Percentiles rank a stretch among this genome's conserved stretches.
Conservation (phyloP, 129 eudicot species). For the Flaveria linearis region DNA sequence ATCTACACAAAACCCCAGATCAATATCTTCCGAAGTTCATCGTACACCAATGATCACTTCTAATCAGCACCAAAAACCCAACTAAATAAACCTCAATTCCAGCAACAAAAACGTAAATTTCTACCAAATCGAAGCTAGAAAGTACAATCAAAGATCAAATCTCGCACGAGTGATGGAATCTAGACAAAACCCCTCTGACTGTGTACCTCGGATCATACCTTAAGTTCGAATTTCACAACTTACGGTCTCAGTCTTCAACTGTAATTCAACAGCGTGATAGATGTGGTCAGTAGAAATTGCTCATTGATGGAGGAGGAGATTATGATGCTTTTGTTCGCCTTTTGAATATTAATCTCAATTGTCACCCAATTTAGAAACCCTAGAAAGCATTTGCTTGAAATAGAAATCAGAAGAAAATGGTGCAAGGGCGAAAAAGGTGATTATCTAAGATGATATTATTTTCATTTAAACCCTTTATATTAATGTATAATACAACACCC, state of each 20-base stretch:
- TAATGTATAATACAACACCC: no score
- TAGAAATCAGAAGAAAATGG: constrained; percentile 23
- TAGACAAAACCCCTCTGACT: constrained; percentile 7
- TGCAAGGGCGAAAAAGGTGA: constrained; percentile 17
- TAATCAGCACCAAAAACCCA: not conserved
- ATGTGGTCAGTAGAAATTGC: constrained; percentile 20
- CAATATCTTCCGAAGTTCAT: constrained; percentile 24
- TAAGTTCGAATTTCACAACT: constrained; percentile 11
- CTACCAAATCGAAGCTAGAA: constrained; percentile 16
- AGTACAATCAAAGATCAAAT: constrained; percentile 9
- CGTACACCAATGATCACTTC: not conserved
- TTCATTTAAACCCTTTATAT: constrained; percentile 3
- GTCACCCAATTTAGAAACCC: constrained; percentile 39
- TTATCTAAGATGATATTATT: constrained; percentile 11
- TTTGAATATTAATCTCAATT: constrained; percentile 22
- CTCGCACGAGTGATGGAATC: constrained; percentile 17
- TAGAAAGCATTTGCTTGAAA: constrained; percentile 27
- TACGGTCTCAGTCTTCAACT: constrained; percentile 8
- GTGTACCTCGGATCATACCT: constrained; percentile 29
- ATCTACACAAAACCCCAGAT: constrained; percentile 27
- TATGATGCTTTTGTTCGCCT: constrained; percentile 29
- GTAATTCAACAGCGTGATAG: constrained; percentile 11
- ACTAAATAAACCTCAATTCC: not conserved
- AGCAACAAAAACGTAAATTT: constrained; percentile 8
- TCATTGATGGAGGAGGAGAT: constrained; percentile 29